Percentiles rank a stretch among this genome's conserved stretches.
Conservation (phyloP, 345 rosid species). For the Eucalyptus marginata region DNA sequence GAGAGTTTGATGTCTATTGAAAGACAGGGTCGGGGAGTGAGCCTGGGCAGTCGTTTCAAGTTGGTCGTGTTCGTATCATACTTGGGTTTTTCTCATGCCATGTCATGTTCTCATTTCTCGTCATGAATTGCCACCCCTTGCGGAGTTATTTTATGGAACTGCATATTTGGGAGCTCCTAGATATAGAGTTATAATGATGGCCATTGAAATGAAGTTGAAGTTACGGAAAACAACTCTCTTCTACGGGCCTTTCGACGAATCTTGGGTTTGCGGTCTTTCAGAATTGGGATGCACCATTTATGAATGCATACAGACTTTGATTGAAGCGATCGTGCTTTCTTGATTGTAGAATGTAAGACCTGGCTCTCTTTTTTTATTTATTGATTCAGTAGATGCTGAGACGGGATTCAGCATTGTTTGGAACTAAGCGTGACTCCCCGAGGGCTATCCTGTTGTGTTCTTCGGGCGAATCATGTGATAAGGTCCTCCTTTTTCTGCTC, state of each 20-base stretch:
- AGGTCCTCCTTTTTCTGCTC: slow-evolving; percentile 25
- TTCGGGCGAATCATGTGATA: slow-evolving; percentile 77
- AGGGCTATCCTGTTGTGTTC: slow-evolving; percentile 84
- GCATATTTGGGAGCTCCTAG: neutral
- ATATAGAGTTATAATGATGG: neutral
- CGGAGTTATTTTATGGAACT: neutral
- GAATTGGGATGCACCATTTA: neutral
- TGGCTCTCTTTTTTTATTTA: neutral
- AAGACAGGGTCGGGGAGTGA: neutral
- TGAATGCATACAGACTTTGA: neutral
- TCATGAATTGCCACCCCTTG: neutral
- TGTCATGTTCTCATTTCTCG: neutral
- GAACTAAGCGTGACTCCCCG: slow-evolving; percentile 66
- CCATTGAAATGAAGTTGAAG: neutral
- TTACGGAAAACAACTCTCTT: neutral
- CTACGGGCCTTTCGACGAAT: neutral
- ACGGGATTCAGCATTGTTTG: slow-evolving; percentile 51
- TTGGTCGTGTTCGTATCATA: neutral
- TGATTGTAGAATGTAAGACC: neutral
- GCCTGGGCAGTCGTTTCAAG: neutral
- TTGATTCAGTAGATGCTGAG: slow-evolving; percentile 46
- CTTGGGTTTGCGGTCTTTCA: neutral
- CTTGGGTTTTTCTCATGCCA: neutral
- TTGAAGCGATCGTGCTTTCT: neutral
- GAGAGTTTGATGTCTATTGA: neutral